phyloP scores from a whole-genome alignment of 2,329 filamentous ascomycete genomes.

The Tolypocladium sp. region DNA sequence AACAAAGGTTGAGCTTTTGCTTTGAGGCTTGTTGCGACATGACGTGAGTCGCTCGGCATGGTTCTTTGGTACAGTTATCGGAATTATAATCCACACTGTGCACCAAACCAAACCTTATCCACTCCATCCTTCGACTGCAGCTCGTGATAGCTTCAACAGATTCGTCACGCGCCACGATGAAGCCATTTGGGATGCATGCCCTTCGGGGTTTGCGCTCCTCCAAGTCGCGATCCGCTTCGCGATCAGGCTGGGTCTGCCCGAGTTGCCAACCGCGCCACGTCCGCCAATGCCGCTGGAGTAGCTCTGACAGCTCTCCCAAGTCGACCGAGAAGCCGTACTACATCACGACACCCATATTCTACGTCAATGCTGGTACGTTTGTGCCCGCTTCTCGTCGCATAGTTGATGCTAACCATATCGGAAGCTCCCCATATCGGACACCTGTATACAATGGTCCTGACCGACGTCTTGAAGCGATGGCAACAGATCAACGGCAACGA shows the following conservation, averaged over 20 bases:
- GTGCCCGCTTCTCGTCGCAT: neutral
- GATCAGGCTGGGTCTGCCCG: constrained; percentile 16
- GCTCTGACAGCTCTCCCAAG: constrained; percentile 16
- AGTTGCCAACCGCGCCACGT: constrained; percentile 15
- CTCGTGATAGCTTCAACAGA: neutral
- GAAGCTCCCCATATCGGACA: constrained; percentile 89
- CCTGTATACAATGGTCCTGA: constrained; percentile 83
- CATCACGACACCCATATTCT: constrained; percentile 95
- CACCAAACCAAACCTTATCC: neutral
- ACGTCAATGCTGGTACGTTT: constrained; percentile 79
- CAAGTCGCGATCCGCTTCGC: constrained; percentile 8
- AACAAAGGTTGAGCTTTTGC: neutral
- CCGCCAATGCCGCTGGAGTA: constrained; percentile 18
- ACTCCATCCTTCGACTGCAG: neutral
- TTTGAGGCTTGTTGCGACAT: neutral
- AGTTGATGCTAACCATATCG: neutral
- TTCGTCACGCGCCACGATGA: constrained; percentile 14
- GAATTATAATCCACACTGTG: constrained; percentile 7
- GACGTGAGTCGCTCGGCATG: neutral
- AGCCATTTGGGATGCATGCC: constrained; percentile 14
- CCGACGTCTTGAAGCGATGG: constrained; percentile 91
- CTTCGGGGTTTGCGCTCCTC: constrained; percentile 12
- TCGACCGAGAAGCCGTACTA: constrained; percentile 69
- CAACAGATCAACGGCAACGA: constrained; percentile 62
- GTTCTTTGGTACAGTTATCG: constrained; percentile 8